A percentile compares a stretch with the other conserved stretches of the same genome.
phyloP scores from a whole-genome alignment of 1,139 yeast genomes.

The Citeromyces hawaiiensis region DNA sequence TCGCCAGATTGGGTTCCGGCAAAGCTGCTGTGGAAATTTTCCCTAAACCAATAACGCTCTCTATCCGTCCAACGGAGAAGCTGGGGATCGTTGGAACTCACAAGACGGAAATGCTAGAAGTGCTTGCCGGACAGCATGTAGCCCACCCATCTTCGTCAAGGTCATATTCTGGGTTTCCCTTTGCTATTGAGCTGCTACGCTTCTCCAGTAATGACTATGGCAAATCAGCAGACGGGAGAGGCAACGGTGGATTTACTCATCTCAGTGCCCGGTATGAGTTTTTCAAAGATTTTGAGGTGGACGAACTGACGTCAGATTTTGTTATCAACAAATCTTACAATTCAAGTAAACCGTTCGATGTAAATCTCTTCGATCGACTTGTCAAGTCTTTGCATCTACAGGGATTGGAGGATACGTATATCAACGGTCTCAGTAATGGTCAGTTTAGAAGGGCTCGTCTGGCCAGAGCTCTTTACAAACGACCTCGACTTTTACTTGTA shows the following conservation, averaged over 20 bases:
- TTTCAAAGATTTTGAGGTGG: conserved; percentile 64
- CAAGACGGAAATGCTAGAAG: conserved; percentile 4
- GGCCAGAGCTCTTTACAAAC: conserved; percentile 55
- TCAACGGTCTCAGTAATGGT: conserved; percentile 83
- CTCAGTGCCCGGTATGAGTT: conserved; percentile 83
- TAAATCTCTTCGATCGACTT: conserved; percentile 24
- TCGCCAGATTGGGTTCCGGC: neutral
- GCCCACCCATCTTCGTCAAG: conserved; percentile 42
- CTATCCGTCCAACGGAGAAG: neutral
- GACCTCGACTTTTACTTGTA: conserved; percentile 55
- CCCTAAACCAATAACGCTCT: neutral
- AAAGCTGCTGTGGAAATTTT: neutral
- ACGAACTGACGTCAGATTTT: conserved; percentile 57
- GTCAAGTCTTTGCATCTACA: conserved; percentile 39
- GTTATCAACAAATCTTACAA: conserved; percentile 38
- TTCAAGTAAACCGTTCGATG: conserved; percentile 24
- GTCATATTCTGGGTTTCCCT: conserved; percentile 36
- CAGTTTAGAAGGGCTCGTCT: conserved; percentile 84
- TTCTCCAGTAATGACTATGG: conserved; percentile 45
- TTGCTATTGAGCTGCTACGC: conserved; percentile 38
- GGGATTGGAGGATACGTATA: conserved; percentile 57
- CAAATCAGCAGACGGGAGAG: conserved; percentile 16
- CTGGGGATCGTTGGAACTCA: neutral
- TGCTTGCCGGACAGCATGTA: conserved; percentile 30
- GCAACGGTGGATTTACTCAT: conserved; percentile 35